A percentile compares a stretch with the other conserved stretches of the same genome.
Conservation (phyloP, 2,329 filamentous ascomycete genomes). For the Albifimbria verrucaria region DNA sequence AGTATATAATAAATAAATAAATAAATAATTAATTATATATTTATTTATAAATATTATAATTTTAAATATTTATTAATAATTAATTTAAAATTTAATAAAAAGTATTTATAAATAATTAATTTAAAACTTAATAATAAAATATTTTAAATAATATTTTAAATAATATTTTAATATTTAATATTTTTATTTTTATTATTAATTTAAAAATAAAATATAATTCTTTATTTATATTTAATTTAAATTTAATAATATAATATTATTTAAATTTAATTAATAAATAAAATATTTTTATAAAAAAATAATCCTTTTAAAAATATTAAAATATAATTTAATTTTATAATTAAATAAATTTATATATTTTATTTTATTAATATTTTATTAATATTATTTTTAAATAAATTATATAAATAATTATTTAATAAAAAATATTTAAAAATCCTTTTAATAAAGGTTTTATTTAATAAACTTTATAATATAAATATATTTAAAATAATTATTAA, state of each 20-base stretch:
- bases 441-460: neutral
- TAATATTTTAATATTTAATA: neutral
- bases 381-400: neutral
- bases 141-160: neutral
- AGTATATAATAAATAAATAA: neutral
- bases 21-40: neutral
- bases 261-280: neutral
- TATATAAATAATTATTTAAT: neutral
- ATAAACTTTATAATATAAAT: constrained; percentile 1
- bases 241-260: constrained; percentile 1
- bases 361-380: neutral
- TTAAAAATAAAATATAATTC: neutral
- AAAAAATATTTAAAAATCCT: neutral
- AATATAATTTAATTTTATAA: neutral
- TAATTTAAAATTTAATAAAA: neutral
- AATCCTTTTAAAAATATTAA: neutral
- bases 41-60: neutral
- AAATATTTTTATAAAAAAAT: neutral
- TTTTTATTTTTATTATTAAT: constrained; percentile 1
- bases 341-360: neutral
- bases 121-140: neutral
- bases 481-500: constrained; percentile 1
- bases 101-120: neutral
- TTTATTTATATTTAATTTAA: neutral
- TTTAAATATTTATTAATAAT: neutral